Evolutionary conservation across 805 yeast species (phyloP), one percentile per base, ranked within the genome.

Genomic region (Lachancea sp.): DNA sequence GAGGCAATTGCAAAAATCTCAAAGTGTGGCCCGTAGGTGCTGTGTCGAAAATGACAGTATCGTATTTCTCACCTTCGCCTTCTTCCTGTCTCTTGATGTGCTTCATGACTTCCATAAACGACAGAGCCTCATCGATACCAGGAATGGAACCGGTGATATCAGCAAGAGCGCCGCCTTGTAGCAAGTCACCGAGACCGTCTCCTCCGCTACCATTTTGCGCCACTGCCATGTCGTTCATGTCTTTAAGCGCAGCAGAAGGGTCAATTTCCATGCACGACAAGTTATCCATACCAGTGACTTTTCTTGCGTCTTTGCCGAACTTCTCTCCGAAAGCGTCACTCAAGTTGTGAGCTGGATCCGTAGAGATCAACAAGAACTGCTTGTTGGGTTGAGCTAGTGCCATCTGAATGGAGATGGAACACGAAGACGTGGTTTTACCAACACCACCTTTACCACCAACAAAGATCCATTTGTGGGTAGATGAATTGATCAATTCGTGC

Each of bases 391-490:
- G 83, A 46, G 76, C 72, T 49, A 85, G 67, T 15, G 99, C 97
- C 64, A 93, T 77, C 68, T 93, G 98, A 51, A 90, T 83, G 18
- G 99, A 95, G 55, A 93, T 76, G 19, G 97, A 89, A 38, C 96
- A 90, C 1, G 98, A 91, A 3, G 97, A 86, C 20, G 99, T 93
- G 51, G 99, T 93, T 66, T 93, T 93, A 59, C 99, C 99, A 25
- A 93, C 99, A 68, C 99, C 99, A 66, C 99, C 99, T 72, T 93
- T 93, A 56, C 99, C 99, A 54, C 99, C 99, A 36, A 91, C 98
- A 60, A 93, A 93, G 51, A 93, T 83, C 99, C 99, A 93, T 61
- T 85, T 86, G 60, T 93, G 77, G 11, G 84, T 67, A 34, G 79
- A 68, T 22, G 83, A 86, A 49, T 77, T 81, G 43, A 85, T 70